Evolutionary conservation across 371 early-diverging fungal genomes (phyloP), one percentile per base, ranked within the genome.

Genomic region (Syncephalis plumigaleata): DNA sequence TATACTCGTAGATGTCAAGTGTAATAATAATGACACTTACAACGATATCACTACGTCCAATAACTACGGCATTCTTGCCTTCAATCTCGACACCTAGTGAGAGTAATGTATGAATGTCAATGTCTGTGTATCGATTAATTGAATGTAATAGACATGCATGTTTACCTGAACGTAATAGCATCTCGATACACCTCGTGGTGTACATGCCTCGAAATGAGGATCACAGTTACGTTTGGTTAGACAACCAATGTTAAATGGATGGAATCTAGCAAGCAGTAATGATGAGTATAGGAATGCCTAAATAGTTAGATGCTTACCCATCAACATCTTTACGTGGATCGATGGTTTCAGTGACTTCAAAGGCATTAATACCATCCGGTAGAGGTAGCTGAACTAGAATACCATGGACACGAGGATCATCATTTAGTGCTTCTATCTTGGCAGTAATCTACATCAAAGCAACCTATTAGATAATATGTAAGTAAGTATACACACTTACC

Each of bases 321-420:
- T 96, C 96, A 9, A 96, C 93, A 62, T 96, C 96, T 63, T 93
- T 96, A 55, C 70, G 61, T 7, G 75, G 70, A 55, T 74, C 68
- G 51, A 96, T 84, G 18, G 86, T 74, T 53, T 91, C 87, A 20
- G 84, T 79, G 23, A 92, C 70, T 13, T 64, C 67, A 45, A 64
- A 61, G 53, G 87, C 86, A 55, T 77, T 74, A 46, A 91, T 65
- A 50, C 79, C 79, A 7, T 60, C 57, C n/a, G 93, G 91, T n/a
- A 94, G 64, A n/a, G 96, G 96, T 56, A 92, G 68, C 62, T 96
- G 96, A 36, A 96, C 89, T 4, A 96, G 64, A 47, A 96, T 79
- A 23, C 96, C 94, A 54, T 92, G 92, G 22, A 91, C 68, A 11
- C 53, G 23, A 1, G 73, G 71, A 57, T 90, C 82, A 42, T 71